Conservation (phyloP, 352 stramenopile genomes). For the Aphanomyces astaci region DNA sequence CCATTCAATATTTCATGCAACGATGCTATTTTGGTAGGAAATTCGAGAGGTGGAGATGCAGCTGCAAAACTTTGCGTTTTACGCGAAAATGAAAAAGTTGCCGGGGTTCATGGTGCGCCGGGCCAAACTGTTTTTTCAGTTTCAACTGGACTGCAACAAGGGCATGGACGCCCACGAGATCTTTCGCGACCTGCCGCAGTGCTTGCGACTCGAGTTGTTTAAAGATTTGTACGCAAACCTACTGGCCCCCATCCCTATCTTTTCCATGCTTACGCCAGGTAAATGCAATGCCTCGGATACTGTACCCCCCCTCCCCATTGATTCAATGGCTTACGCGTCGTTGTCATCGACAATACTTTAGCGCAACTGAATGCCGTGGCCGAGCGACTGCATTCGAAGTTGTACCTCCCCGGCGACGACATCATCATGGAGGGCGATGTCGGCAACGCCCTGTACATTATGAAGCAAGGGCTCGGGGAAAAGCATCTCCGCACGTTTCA, state of each 20-base stretch:
- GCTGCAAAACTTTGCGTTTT: constrained; percentile 9
- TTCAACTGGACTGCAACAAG: constrained; percentile 28
- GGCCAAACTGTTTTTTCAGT: constrained; percentile 25
- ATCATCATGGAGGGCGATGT: constrained; percentile 27
- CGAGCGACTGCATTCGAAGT: constrained; percentile 21
- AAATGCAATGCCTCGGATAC: too few relatives aligned
- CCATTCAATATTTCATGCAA: too few relatives aligned
- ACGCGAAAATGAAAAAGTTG: constrained; percentile 23
- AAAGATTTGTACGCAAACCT: constrained; percentile 28
- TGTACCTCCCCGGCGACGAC: constrained; percentile 30
- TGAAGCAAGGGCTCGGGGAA: constrained; percentile 24
- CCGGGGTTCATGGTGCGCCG: constrained; percentile 19
- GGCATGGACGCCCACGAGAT: constrained; percentile 27
- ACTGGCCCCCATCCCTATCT: constrained; percentile 26
- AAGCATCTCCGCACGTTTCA: neutral
- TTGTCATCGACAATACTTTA: too few relatives aligned
- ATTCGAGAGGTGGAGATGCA: constrained; percentile 4
- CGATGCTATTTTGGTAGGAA: too few relatives aligned
- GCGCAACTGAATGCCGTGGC: constrained; percentile 27
- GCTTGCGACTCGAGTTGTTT: constrained; percentile 21
- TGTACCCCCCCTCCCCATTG: too few relatives aligned
- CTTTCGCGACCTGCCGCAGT: constrained; percentile 24
- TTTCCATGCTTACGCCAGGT: constrained; percentile 22
- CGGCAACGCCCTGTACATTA: constrained; percentile 25
- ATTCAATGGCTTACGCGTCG: too few relatives aligned